phyloP scores from a whole-genome alignment of 371 early-diverging fungal genomes.

The Haplosporangium sp. region DNA sequence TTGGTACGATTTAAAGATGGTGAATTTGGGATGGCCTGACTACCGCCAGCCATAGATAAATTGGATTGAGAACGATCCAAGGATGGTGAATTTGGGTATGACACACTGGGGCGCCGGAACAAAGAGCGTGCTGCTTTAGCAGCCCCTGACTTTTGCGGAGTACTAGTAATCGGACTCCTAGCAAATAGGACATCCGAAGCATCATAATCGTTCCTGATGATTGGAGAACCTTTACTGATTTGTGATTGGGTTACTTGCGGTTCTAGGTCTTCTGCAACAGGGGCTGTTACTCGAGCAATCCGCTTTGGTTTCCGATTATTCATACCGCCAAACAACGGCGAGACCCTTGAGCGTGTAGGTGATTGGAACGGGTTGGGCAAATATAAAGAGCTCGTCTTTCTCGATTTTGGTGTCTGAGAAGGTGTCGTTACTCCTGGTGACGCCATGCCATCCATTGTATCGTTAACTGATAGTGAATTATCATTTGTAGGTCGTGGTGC shows the following conservation, averaged over 20 bases:
- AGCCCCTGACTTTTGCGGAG: conserved; percentile 33
- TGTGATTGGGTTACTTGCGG: not conserved
- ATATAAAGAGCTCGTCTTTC: conserved; percentile 4
- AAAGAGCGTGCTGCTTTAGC: conserved; percentile 37
- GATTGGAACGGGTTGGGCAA: conserved; percentile 21
- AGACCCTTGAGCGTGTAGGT: conserved; percentile 25
- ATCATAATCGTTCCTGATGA: not conserved
- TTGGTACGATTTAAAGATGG: not conserved
- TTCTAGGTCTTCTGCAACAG: conserved; percentile 27
- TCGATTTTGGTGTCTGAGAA: conserved; percentile 18
- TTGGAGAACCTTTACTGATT: not conserved
- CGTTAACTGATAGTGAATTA: not conserved
- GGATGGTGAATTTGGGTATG: conserved; percentile 9
- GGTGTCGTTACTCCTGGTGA: not conserved
- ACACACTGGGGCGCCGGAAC: conserved; percentile 26
- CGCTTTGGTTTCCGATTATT: conserved; percentile 28
- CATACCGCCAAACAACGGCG: conserved; percentile 50
- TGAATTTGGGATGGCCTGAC: not conserved
- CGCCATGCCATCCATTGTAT: not conserved
- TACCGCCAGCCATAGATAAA: not conserved
- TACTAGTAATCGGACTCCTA: conserved; percentile 23
- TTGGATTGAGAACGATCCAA: not conserved
- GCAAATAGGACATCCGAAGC: not conserved
- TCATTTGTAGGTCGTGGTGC: not conserved
- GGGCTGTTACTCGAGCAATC: not conserved